phyloP scores from a whole-genome alignment of 306 rosid species.

The Lathyrus tuberosus region DNA sequence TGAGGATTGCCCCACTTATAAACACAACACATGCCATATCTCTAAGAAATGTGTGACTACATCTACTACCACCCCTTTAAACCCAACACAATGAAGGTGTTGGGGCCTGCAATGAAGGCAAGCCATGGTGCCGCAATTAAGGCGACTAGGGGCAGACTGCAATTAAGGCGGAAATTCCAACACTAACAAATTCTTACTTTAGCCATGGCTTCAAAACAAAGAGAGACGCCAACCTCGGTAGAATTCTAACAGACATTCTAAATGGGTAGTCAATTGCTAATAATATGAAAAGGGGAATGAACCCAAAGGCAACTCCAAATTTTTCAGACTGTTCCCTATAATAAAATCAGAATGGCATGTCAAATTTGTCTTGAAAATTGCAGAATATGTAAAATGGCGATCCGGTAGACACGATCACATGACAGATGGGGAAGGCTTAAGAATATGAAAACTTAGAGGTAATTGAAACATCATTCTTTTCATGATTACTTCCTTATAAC shows the following conservation, averaged over 20 bases:
- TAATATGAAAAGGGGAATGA: slow-evolving; percentile 30
- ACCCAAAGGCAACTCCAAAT: slow-evolving; percentile 9
- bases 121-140: no score
- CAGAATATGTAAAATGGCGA: background rate
- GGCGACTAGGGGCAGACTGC: no score
- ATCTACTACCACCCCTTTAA: no score
- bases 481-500: background rate
- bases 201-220: slow-evolving; percentile 28
- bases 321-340: slow-evolving; percentile 19
- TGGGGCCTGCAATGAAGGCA: no score
- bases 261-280: slow-evolving; percentile 7
- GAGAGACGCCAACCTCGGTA: slow-evolving; percentile 1
- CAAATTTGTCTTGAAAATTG: slow-evolving; percentile 14
- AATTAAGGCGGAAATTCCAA: no score
- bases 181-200: background rate
- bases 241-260: background rate
- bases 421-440: slow-evolving; percentile 6
- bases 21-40: no score
- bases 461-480: slow-evolving; percentile 14
- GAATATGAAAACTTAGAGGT: slow-evolving; percentile 6
- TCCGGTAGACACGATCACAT: background rate
- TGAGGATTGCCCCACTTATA: no score
- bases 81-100: no score
- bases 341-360: slow-evolving; percentile 9
- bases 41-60: no score